Percentiles rank a stretch among this genome's conserved stretches.
Evolutionary conservation across 2,329 filamentous ascomycete species (phyloP).

Genomic region (Colletotrichum viniferum): DNA sequence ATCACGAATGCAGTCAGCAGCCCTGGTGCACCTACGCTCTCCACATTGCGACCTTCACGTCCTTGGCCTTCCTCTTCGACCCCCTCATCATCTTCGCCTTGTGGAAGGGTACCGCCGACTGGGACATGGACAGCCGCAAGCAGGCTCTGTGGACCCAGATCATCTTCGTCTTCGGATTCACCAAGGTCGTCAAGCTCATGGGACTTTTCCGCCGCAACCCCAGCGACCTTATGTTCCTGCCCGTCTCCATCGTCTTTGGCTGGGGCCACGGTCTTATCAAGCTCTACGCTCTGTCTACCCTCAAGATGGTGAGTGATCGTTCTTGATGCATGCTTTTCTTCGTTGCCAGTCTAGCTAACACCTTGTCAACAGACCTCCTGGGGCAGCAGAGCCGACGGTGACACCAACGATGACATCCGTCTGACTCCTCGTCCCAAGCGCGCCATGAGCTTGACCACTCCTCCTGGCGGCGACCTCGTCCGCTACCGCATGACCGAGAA

Average conservation of each 20-base stretch:
- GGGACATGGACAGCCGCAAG: constrained; percentile 57
- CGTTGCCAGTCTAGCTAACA: background rate
- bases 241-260: constrained; percentile 87
- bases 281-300: constrained; percentile 82
- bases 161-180: constrained; percentile 78
- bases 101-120: constrained; percentile 70
- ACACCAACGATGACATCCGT: constrained; percentile 78
- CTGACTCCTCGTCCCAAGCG: constrained; percentile 57
- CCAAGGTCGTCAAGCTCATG: constrained; percentile 89
- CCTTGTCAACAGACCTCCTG: constrained; percentile 75
- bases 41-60: constrained; percentile 90
- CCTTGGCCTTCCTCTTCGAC: constrained; percentile 82
- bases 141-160: constrained; percentile 66
- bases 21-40: constrained; percentile 94
- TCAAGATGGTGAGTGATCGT: constrained; percentile 74
- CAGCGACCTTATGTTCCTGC: constrained; percentile 77
- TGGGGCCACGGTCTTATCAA: constrained; percentile 95
- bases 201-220: constrained; percentile 87
- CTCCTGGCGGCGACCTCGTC: constrained; percentile 48
- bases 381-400: constrained; percentile 92
- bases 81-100: constrained; percentile 72
- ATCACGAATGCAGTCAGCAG: constrained; percentile 69
- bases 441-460: constrained; percentile 46
- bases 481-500: constrained; percentile 43
- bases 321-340: background rate